These are phyloP conservation scores for Metschnikowia aberdeeniae DNA, from an alignment of 805 yeast genomes.

Conservation along the genomic window DNA sequence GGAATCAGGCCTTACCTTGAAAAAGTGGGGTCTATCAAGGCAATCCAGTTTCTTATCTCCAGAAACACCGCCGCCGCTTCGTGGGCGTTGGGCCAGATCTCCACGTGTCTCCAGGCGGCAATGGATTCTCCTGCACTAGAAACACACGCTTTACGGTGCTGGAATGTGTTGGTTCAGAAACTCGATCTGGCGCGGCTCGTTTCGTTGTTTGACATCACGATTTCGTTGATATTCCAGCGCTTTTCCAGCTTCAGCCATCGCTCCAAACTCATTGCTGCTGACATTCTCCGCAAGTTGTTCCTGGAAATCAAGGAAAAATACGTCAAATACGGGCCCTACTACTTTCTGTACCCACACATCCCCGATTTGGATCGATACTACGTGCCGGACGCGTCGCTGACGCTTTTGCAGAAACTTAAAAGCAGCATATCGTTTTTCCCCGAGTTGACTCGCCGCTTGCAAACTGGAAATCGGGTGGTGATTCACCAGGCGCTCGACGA, in stretches of 20 bases:
- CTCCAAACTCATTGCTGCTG: conserved; percentile 49
- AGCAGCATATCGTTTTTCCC: conserved; percentile 37
- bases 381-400: conserved; percentile 21
- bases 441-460: conserved; percentile 53
- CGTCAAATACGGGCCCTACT: conserved; percentile 47
- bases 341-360: conserved; percentile 47
- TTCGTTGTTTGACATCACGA: conserved; percentile 66
- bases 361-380: conserved; percentile 21
- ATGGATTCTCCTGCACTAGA: conserved; percentile 61
- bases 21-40: conserved; percentile 66
- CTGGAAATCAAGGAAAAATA: conserved; percentile 28
- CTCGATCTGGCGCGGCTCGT: conserved; percentile 55
- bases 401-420: conserved; percentile 28
- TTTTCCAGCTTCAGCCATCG: conserved; percentile 51
- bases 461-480: conserved; percentile 64
- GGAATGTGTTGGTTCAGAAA: conserved; percentile 58
- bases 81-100: conserved; percentile 73
- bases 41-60: conserved; percentile 63
- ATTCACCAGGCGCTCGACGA: conserved; percentile 70
- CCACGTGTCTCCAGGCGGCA: conserved; percentile 80
- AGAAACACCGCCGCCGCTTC: conserved; percentile 50
- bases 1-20: conserved; percentile 72
- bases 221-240: conserved; percentile 68
- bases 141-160: conserved; percentile 58
- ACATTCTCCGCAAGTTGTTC: conserved; percentile 41